A percentile compares a stretch with the other conserved stretches of the same genome.
Evolutionary conservation across 371 early-diverging fungal species (phyloP).

Genomic region (Mycotypha africana): DNA sequence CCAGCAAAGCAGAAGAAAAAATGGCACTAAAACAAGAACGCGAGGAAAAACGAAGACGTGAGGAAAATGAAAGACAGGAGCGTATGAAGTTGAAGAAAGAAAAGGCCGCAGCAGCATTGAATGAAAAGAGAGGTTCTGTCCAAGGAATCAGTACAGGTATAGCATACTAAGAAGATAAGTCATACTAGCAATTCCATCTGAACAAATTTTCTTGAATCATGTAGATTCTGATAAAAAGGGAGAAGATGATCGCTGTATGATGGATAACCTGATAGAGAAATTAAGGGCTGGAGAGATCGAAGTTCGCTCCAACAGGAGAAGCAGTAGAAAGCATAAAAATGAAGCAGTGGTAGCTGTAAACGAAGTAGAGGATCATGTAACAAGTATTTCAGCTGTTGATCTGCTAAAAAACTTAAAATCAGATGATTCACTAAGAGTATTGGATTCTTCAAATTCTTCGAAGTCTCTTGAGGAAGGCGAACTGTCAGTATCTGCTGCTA

Average conservation of each 20-base stretch:
- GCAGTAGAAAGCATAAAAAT: slow-evolving; percentile 7
- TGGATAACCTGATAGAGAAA: slow-evolving; percentile 28
- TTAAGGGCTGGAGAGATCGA: slow-evolving; percentile 25
- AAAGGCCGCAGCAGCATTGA: slow-evolving; percentile 17
- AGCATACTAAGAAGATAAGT: neutral
- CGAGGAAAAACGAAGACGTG: slow-evolving; percentile 29
- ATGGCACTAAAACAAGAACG: slow-evolving; percentile 26
- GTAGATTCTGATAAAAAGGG: slow-evolving; percentile 10
- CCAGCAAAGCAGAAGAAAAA: slow-evolving; percentile 36
- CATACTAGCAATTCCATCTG: too few species aligned
- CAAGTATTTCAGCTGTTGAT: slow-evolving; percentile 13
- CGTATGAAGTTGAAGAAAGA: slow-evolving; percentile 20
- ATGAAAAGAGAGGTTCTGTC: slow-evolving; percentile 12
- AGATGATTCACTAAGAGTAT: too few species aligned
- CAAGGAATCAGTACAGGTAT: slow-evolving; percentile 18
- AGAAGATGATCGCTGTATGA: slow-evolving; percentile 23
- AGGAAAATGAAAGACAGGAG: slow-evolving; percentile 33
- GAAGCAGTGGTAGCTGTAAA: too few species aligned
- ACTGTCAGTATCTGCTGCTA: too few species aligned
- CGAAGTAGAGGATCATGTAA: neutral
- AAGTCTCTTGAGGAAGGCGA: too few species aligned
- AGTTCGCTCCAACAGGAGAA: slow-evolving; percentile 14
- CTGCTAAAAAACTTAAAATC: slow-evolving; percentile 14
- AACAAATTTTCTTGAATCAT: neutral
- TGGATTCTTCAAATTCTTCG: too few species aligned